Base-by-base conservation (phyloP, 495 filamentous ascomycete genomes). In the Extremus antarcticus region DNA sequence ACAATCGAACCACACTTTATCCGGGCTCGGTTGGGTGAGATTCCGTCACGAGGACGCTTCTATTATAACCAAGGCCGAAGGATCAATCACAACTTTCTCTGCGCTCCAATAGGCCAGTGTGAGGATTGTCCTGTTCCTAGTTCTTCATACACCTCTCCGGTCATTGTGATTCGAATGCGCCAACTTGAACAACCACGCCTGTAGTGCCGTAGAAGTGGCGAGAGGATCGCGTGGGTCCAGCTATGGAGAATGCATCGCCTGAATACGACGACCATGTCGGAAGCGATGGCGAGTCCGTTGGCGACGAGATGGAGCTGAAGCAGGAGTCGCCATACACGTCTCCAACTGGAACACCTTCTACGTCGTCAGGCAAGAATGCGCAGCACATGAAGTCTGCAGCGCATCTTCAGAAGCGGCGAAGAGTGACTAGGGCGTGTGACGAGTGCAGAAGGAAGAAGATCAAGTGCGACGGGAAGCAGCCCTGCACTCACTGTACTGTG, bases 371-470 rank as follows among this genome's bases (percentile, higher is more conserved):
- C 24, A 49, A 50, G 23, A 35, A 45, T 48, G 48, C 48, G 32
- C 50, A 16, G 32, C 43, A 35, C 13, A 32, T 43, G 46, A 62
- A 58, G 43, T 20, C 54, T 19, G 15, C 19, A 3, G 32, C 17
- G 8, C 51, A 58, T 21, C 71, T 90, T 58, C 90, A 95, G 70
- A 95, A 96, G 71, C 78, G 90, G 46, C 78, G 90, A 21, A 76
- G 90, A 65, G 90, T 96, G 25, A 94, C 89, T 40, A 77, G 90
- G 53, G 90, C 90, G 17, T 96, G 90, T 73, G 92, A 97, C 66
- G 94, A 98, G 67, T 98, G 90, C 66, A 79, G 92, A 47, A 77
- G 92, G 61, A 98, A 98, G 71, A 98, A 98, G 70, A 96, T 97
- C 68, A 98, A 96, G 70, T 97, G 91, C 64, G 91, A 96, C 66